Conservation (phyloP, 805 yeast genomes). For the Barnettozyma siamensis region DNA sequence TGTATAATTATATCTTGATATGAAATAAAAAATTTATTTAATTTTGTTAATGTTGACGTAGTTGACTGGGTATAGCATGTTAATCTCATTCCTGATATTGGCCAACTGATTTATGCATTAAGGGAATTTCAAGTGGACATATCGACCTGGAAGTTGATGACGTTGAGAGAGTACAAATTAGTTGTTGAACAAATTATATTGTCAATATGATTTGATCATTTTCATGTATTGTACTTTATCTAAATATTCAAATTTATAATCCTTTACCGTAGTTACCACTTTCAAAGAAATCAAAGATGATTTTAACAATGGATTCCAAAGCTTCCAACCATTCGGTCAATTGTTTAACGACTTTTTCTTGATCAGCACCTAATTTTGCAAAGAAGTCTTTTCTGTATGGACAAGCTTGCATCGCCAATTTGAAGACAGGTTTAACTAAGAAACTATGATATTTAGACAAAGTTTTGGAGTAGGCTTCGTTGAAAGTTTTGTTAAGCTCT, state of each 20-base stretch:
- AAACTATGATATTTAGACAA: slow-evolving; percentile 76
- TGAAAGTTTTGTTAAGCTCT: slow-evolving; percentile 74
- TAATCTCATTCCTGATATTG: too few relatives aligned
- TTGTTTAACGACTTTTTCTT: slow-evolving; percentile 59
- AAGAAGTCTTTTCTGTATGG: slow-evolving; percentile 87
- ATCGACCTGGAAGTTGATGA: too few relatives aligned
- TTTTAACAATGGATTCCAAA: slow-evolving; percentile 65
- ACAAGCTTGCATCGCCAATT: slow-evolving; percentile 92
- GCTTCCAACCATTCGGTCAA: slow-evolving; percentile 70
- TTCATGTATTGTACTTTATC: too few relatives aligned
- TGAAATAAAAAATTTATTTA: background rate
- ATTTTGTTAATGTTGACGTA: background rate
- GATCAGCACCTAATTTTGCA: slow-evolving; percentile 73
- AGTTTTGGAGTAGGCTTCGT: slow-evolving; percentile 78
- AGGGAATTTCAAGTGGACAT: too few relatives aligned
- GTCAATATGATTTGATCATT: too few relatives aligned
- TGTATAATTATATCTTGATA: background rate
- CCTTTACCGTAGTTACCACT: slow-evolving; percentile 88
- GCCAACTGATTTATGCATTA: too few relatives aligned
- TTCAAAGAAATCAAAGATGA: slow-evolving; percentile 68
- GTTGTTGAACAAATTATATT: too few relatives aligned
- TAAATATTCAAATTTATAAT: slow-evolving; percentile 41
- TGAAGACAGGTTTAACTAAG: slow-evolving; percentile 80
- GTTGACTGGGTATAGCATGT: too few relatives aligned
- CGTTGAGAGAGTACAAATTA: too few relatives aligned